Evolutionary conservation across 176 grass and related monocot species (phyloP), one percentile per base, ranked within the genome.

Genomic region (Rhynchospora tenuis): DNA sequence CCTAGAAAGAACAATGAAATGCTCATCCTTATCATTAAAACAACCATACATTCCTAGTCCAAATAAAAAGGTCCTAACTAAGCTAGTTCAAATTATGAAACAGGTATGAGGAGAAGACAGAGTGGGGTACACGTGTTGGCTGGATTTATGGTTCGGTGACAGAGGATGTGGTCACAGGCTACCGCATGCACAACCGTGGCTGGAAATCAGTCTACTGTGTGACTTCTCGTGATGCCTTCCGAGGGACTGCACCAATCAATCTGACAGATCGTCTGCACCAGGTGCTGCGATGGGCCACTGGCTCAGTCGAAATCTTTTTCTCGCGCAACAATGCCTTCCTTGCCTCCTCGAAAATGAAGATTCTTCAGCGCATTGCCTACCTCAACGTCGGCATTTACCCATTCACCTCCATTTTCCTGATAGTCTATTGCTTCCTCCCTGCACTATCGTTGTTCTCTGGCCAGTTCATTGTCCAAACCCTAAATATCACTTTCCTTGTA

Each of bases 201-300:
- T 98, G 96, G 96, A 93, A 90, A 87, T 98, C 96, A 0, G 89
- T 98, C n/a, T 98, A 98, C 87, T 98, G 95, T 75, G 95, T 98
- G 46, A 95, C 95, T 50, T 82, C 92, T 16, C 92, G 92, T 27
- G 95, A 98, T 67, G 90, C 92, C 56, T 98, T 98, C 86, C 90
- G 95, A 27, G 95, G 95, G 11, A 98, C 95, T 0, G 95, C 95
- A 42, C 95, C 93, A 7, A 95, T 98, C 64, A 98, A 98, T 84
- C 89, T 98, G 55, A 98, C 96, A 9, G 96, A 98, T 83, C 93
- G 96, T 77, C 89, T 98, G 73, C 96, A 95, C 71, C 96, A 95
- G 85, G 96, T 98, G 73, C 91, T 98, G 62, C 87, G 93, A 43
- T 98, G 96, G 96, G 96, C 96, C 42, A 95, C 93, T 5, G 96